Base-by-base conservation (phyloP, 225 moss, liverwort and hornwort species). In the Climacium dendroides region DNA sequence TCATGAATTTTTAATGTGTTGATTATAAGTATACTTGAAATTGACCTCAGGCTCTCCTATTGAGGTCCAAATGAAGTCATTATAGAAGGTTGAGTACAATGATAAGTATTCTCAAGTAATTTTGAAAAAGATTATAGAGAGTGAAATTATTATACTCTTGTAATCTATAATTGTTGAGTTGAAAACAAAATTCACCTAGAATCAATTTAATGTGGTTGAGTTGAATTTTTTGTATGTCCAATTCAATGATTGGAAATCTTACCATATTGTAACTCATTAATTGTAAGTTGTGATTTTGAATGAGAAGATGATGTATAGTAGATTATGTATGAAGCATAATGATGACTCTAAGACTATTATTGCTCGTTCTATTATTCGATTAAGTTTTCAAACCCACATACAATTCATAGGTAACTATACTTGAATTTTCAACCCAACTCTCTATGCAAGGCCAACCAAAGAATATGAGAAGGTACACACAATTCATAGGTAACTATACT, bases 401-500 rank as follows among this genome's bases (percentile, higher is more conserved):
- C 45, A 47, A 34, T 5, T 62, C 1, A 0, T 34, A 15, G 2
- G 45, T 32, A 61, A 23, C 0, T n/a, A 10, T 15, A 54, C 1
- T 6, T 25, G 0, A 78, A 55, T 16, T 29, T 78, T 29, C 30
- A 79, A 79, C 9, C 15, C 67, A 59, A 43, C 5, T 20, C 1
- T 58, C 30, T 43, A 7, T 58, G 2, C 13, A 59, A 29, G 14
- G 19, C 3, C 6, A 57, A 5, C 13, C 39, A 60, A 30, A 43
- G 14, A 59, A 20, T 60, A 61, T 6, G 10, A 53, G 15, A 29
- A 19, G 19, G 13, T 29, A 10, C 9, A 67, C n/a, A 60, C 45
- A 47, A 34, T 5, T 62, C 1, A 0, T 34, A 15, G 2, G 45
- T 32, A 61, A 23, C 0, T n/a, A 10, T 15, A 54, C 1, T 6